Evolutionary conservation across 169 alveolate genomes (phyloP), one percentile per base, ranked within the genome.

Genomic region (Plasmodium reichenowi): DNA sequence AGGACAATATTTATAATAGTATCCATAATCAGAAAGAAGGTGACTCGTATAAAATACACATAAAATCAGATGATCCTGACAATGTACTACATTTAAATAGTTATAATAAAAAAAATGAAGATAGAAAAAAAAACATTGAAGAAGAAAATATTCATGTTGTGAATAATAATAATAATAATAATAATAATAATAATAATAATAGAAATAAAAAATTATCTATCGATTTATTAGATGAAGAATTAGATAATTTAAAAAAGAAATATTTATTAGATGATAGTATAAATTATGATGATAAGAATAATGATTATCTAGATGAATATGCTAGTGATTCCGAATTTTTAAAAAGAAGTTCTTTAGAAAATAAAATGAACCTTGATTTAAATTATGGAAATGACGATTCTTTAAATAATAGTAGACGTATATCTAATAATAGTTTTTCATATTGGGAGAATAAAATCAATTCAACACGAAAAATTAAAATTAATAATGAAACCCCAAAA

Each of bases 351-450:
- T 64, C 75, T 0, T 6, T 50, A 64, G 56, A 29, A 22, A 78
- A 66, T 47, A 78, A 78, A 52, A 59, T 52, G 7, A 78, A 22
- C 29, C 22, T 78, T 0, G 78, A 78, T 32, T 48, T 64, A 60
- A 63, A 78, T 32, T 78, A 64, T 52, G 89, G 89, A n/a, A 78
- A 78, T 66, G 89, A 78, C 13, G 89, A 78, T 48, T 78, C 78
- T 2, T 29, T 78, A 9, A 78, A 64, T 45, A 78, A 78, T 54
- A 64, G 89, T 13, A 64, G 70, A 29, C 50, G 76, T 7, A 26
- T 50, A 9, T 78, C 89, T 15, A 78, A 78, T 52, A 22, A 59
- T 20, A 58, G 74, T 10, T 78, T 52, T 58, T 48, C 72, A 2
- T 45, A 17, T 0, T 78, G 89, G 89, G 89, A 78, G 6, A 78